Conservation (phyloP, 1,139 yeast genomes). For the Pichia inconspicua region DNA sequence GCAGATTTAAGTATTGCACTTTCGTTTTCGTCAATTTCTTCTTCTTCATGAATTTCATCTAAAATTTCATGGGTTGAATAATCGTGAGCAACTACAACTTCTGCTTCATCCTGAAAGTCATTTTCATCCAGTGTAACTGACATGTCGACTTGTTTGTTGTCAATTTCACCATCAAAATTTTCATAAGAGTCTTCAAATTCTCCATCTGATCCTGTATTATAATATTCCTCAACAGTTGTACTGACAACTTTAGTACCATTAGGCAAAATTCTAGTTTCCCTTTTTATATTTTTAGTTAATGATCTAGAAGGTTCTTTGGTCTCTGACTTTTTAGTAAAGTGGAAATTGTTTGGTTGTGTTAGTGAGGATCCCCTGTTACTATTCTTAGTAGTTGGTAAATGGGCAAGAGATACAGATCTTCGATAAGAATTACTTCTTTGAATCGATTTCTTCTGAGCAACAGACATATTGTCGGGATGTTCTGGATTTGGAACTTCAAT, state of each 20-base stretch:
- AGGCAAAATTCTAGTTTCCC: slow-evolving; percentile 12
- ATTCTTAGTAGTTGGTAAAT: not conserved
- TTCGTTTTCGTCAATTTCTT: not conserved
- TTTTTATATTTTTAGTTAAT: slow-evolving; percentile 7
- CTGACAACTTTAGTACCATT: slow-evolving; percentile 15
- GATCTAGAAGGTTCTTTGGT: not conserved
- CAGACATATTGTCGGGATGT: slow-evolving; percentile 17
- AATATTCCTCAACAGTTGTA: slow-evolving; percentile 12
- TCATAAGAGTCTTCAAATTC: slow-evolving; percentile 14
- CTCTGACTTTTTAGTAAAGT: not conserved
- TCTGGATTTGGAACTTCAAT: slow-evolving; percentile 37
- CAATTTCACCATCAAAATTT: slow-evolving; percentile 9
- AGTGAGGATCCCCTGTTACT: not conserved
- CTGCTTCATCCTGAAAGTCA: slow-evolving; percentile 7
- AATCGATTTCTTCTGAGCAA: slow-evolving; percentile 12
- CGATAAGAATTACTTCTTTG: slow-evolving; percentile 1
- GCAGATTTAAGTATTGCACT: no score
- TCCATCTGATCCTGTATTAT: slow-evolving; percentile 4
- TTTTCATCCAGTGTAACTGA: slow-evolving; percentile 11
- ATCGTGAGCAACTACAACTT: not conserved
- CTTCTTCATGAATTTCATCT: slow-evolving; percentile 13
- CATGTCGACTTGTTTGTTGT: slow-evolving; percentile 10
- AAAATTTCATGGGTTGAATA: slow-evolving; percentile 6
- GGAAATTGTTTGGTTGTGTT: not conserved
- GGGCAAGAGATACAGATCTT: slow-evolving; percentile 8